Base-by-base conservation (phyloP, 768 basidiomycete species). In the Mycena crocata region DNA sequence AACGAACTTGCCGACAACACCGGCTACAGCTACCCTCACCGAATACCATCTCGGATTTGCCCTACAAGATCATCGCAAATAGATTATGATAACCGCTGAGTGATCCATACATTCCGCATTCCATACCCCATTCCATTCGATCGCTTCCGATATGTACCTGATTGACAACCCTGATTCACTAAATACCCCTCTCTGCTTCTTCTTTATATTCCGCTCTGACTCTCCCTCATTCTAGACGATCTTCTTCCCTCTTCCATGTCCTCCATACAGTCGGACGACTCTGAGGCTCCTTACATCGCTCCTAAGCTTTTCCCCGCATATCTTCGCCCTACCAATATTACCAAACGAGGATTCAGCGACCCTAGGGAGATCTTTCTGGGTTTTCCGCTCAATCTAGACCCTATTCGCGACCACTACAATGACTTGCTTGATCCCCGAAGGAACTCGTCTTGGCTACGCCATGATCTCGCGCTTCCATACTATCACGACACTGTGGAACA, bases 281-380 rank as follows among this genome's bases (percentile, higher is more conserved):
- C n/a, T n/a, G n/a, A n/a, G n/a, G n/a, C n/a, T n/a, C n/a, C n/a
- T n/a, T n/a, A n/a, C n/a, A n/a, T n/a, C n/a, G n/a, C n/a, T n/a
- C n/a, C n/a, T n/a, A n/a, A n/a, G n/a, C n/a, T n/a, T n/a, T n/a
- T n/a, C n/a, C n/a, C n/a, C 28, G 9, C 24, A 24, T 31, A 32
- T 4, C 30, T 52, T 32, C 50, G 13, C 30, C 49, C 30, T 21
- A 13, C 34, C 28, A 58, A 58, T 26, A 34, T 24, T 31, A 46
- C 57, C 32, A 30, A 24, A 21, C n/a, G 31, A 5, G 57, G 57
- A 4, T 58, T 58, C 57, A 31, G 48, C 26, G 57, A 58, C 1
- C 57, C 44, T 1, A 46, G 3, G 1, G 57, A 58, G 17, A 6
- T 9, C 5, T n/a, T 46, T 3, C 46, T 58, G 21, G 57, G 57